Percentiles rank a stretch among this genome's conserved stretches.
Evolutionary conservation across 345 rosid species (phyloP).

Genomic region (Cardamine chenopodiifolia): DNA sequence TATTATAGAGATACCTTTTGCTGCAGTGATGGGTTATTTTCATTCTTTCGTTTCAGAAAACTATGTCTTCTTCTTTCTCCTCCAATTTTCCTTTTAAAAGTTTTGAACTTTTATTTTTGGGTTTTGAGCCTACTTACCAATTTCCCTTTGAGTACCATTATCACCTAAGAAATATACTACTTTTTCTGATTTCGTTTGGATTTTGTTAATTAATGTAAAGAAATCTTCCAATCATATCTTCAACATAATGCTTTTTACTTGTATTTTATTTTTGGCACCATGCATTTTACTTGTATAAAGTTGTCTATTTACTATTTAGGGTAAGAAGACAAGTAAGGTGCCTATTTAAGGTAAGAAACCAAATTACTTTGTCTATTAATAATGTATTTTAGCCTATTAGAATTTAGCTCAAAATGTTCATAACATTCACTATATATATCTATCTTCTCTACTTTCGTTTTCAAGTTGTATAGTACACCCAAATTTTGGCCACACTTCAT

Average conservation of each 20-base stretch:
- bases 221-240: constrained; percentile 22
- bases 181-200: constrained; percentile 9
- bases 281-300: constrained; percentile 14
- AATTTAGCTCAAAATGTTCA: constrained; percentile 25
- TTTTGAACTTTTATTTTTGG: background rate
- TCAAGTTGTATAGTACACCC: constrained; percentile 2
- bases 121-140: constrained; percentile 8
- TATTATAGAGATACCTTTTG: constrained; percentile 29
- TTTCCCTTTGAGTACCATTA: constrained; percentile 17
- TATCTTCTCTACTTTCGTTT: background rate
- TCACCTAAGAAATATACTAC: constrained; percentile 23
- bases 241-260: constrained; percentile 28
- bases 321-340: constrained; percentile 20
- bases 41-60: constrained; percentile 39
- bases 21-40: constrained; percentile 41
- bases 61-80: constrained; percentile 13
- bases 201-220: constrained; percentile 26
- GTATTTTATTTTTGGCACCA: background rate
- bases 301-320: constrained; percentile 30
- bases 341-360: constrained; percentile 34
- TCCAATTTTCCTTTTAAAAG: background rate
- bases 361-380: constrained; percentile 19
- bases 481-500: background rate
- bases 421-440: constrained; percentile 5
- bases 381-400: constrained; percentile 29